These are phyloP conservation scores for Phialophora expanda DNA, from an alignment of 2,329 filamentous ascomycete species.

Conservation along the genomic window DNA sequence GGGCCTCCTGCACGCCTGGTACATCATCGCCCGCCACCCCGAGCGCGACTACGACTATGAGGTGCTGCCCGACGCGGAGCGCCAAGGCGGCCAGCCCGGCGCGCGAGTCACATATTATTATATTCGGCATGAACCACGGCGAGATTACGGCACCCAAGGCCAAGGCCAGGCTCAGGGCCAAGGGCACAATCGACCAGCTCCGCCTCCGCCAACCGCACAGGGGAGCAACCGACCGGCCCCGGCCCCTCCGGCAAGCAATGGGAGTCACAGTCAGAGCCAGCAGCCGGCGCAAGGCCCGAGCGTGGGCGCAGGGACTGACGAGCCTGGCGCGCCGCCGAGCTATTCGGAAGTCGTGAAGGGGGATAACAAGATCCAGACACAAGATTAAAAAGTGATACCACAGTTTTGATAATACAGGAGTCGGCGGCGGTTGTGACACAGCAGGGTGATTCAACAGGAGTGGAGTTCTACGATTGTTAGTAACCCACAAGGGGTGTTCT, in stretches of 20 bases:
- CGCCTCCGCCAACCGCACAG: conserved; percentile 29
- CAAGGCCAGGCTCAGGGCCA: conserved; percentile 24
- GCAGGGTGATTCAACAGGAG: neutral
- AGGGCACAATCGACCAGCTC: conserved; percentile 41
- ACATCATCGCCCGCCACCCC: conserved; percentile 91
- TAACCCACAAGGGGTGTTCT: neutral
- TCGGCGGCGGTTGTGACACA: neutral
- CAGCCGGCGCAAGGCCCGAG: conserved; percentile 43
- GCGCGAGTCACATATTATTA: conserved; percentile 77
- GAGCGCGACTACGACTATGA: conserved; percentile 69
- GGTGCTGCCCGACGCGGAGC: conserved; percentile 68
- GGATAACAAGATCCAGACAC: conserved; percentile 85
- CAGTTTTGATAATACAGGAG: neutral
- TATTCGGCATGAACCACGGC: conserved; percentile 59
- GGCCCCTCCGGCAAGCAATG: conserved; percentile 14
- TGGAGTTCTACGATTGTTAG: neutral
- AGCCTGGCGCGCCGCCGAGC: conserved; percentile 69
- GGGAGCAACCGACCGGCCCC: conserved; percentile 44
- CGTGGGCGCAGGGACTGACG: conserved; percentile 50
- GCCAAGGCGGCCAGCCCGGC: conserved; percentile 26
- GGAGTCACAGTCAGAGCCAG: neutral
- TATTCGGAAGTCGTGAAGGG: conserved; percentile 90
- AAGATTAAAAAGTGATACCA: conserved; percentile 52
- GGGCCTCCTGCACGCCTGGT: conserved; percentile 93
- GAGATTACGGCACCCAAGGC: conserved; percentile 50